These are phyloP conservation scores for Glarea lozoyensis DNA, from an alignment of 495 filamentous ascomycete species.

Conservation along the genomic window DNA sequence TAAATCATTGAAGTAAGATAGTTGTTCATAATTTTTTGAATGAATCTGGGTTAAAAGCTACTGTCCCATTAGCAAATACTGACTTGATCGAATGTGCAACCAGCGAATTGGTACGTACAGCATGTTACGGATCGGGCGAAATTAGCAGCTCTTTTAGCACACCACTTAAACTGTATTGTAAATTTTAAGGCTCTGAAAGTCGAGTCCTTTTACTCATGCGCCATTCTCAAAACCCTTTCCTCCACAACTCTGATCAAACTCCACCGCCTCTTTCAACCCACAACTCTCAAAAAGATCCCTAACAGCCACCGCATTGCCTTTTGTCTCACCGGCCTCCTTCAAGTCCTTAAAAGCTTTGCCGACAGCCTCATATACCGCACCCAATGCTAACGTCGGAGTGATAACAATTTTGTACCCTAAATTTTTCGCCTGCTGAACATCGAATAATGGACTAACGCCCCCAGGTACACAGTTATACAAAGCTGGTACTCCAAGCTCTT, in stretches of 20 bases:
- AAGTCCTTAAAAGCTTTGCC: slow-evolving; percentile 34
- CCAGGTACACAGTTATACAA: slow-evolving; percentile 58
- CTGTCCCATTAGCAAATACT: no score
- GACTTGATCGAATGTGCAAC: no score
- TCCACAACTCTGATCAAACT: slow-evolving; percentile 17
- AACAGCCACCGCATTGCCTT: slow-evolving; percentile 34
- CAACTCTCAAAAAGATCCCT: slow-evolving; percentile 24
- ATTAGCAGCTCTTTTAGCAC: no score
- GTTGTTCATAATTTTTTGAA: no score
- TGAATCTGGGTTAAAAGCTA: no score
- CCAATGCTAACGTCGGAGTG: slow-evolving; percentile 42
- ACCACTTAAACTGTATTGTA: no score
- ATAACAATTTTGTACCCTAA: slow-evolving; percentile 59
- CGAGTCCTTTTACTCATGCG: slow-evolving; percentile 9
- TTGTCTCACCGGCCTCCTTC: slow-evolving; percentile 35
- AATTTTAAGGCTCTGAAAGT: no score
- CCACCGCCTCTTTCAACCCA: slow-evolving; percentile 15
- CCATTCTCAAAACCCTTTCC: slow-evolving; percentile 13
- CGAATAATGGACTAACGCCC: slow-evolving; percentile 49
- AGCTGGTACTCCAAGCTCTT: slow-evolving; percentile 46
- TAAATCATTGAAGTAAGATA: no score
- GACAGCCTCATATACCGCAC: slow-evolving; percentile 44
- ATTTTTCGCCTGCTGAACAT: slow-evolving; percentile 44
- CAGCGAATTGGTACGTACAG: no score
- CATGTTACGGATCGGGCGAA: no score